Conservation (phyloP, 106 monocot species). For the Dendrobium catenatum region DNA sequence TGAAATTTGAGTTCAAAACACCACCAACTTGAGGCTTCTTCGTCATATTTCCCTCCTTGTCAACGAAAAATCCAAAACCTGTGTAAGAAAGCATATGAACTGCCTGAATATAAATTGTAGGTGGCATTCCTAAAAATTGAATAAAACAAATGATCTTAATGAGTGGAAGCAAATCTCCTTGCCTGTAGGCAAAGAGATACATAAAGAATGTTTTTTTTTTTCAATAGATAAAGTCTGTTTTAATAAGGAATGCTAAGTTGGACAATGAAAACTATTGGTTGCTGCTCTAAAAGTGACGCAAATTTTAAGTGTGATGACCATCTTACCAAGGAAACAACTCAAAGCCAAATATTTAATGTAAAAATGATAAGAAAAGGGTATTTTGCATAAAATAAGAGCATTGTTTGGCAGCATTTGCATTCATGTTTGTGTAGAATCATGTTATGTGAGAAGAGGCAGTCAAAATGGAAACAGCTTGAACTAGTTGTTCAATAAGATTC, state of each 20-base stretch:
- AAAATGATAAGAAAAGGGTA: neutral
- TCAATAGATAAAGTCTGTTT: neutral
- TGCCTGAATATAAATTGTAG: neutral
- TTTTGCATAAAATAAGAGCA: neutral
- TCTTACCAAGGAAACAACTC: neutral
- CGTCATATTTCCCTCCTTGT: conserved; percentile 50
- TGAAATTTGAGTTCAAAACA: conserved; percentile 2
- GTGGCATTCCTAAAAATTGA: neutral
- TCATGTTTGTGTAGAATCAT: neutral
- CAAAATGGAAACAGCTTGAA: neutral
- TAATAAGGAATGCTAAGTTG: neutral
- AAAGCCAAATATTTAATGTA: too few species aligned
- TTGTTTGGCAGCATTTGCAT: neutral
- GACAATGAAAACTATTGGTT: neutral
- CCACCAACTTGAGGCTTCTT: conserved; percentile 92
- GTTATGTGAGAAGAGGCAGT: neutral
- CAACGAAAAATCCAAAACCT: conserved; percentile 96
- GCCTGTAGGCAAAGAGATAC: neutral
- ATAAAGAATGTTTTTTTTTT: neutral
- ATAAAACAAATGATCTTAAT: conserved; percentile 1
- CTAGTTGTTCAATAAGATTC: neutral
- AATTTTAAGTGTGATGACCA: neutral
- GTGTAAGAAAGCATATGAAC: conserved; percentile 4
- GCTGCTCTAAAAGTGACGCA: too few species aligned
- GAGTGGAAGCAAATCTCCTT: neutral